Evolutionary conservation across 2,329 filamentous ascomycete genomes (phyloP).

Genomic region (Fusarium humuli): DNA sequence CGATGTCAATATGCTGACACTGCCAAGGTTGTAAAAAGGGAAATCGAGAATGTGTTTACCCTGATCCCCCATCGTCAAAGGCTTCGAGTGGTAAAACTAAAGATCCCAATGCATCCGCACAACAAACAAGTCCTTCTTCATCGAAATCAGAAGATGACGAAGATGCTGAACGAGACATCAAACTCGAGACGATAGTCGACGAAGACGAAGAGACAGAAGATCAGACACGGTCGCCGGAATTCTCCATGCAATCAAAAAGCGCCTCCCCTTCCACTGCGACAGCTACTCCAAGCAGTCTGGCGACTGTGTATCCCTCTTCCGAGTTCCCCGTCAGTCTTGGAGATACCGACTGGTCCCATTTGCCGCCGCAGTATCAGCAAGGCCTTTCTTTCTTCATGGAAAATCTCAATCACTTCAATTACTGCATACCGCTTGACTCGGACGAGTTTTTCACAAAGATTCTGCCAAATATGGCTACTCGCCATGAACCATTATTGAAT

Average conservation of each 20-base stretch:
- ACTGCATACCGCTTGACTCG: slow-evolving; percentile 78
- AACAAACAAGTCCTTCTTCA: slow-evolving; percentile 63
- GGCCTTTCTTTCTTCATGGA: slow-evolving; percentile 84
- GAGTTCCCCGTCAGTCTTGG: slow-evolving; percentile 44
- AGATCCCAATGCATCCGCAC: slow-evolving; percentile 52
- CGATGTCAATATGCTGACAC: slow-evolving; percentile 19
- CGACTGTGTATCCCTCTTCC: slow-evolving; percentile 47
- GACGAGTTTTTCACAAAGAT: slow-evolving; percentile 79
- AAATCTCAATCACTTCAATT: slow-evolving; percentile 84
- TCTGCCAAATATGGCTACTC: slow-evolving; percentile 77
- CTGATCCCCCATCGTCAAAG: slow-evolving; percentile 70
- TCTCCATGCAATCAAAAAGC: slow-evolving; percentile 56
- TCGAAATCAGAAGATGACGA: slow-evolving; percentile 66
- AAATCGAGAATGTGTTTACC: slow-evolving; percentile 89
- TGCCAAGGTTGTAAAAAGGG: slow-evolving; percentile 88
- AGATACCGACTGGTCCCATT: slow-evolving; percentile 64
- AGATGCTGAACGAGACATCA: slow-evolving; percentile 56
- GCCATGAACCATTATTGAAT: slow-evolving; percentile 83
- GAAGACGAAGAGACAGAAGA: slow-evolving; percentile 61
- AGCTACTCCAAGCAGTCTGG: slow-evolving; percentile 49
- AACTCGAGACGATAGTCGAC: slow-evolving; percentile 66
- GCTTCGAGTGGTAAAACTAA: slow-evolving; percentile 51
- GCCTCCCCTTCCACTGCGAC: slow-evolving; percentile 66
- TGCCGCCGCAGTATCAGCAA: slow-evolving; percentile 77
- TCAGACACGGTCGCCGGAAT: slow-evolving; percentile 27